Evolutionary conservation across 371 early-diverging fungal genomes (phyloP).

Genomic region (Actinomortierella ambigua): DNA sequence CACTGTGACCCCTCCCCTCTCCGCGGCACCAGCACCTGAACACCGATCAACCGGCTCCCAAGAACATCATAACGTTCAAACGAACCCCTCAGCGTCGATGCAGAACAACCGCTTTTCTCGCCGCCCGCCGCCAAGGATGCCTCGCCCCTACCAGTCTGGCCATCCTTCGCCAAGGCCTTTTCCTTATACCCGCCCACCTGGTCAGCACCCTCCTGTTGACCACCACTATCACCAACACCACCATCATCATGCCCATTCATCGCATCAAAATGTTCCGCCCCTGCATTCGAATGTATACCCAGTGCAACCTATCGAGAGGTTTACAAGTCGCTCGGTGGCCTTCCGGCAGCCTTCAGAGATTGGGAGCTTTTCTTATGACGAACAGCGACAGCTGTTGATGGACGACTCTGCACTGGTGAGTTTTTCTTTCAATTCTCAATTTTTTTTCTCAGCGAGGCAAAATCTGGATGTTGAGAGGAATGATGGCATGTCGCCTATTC

Average conservation of each 20-base stretch:
- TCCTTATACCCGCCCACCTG: too few species aligned
- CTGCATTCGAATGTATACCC: constrained; percentile 24
- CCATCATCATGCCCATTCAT: not conserved
- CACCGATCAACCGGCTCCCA: not conserved
- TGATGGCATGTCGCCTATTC: too few species aligned
- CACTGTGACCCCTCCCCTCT: too few species aligned
- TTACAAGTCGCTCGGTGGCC: constrained; percentile 55
- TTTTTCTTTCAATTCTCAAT: not conserved
- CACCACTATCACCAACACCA: constrained; percentile 3
- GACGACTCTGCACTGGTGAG: constrained; percentile 72
- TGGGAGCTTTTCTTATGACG: constrained; percentile 77
- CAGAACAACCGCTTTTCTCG: not conserved
- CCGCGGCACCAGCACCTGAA: not conserved
- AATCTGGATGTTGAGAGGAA: too few species aligned
- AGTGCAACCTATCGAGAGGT: constrained; percentile 52
- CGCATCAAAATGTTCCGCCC: not conserved
- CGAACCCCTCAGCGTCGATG: too few species aligned
- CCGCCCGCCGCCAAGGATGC: not conserved
- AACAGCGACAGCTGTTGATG: constrained; percentile 61
- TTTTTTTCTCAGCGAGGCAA: too few species aligned
- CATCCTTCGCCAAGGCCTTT: not conserved
- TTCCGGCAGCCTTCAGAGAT: constrained; percentile 82
- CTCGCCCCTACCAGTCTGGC: not conserved
- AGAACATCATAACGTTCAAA: too few species aligned
- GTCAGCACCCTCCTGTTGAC: too few species aligned